Evolutionary conservation across 768 basidiomycete species (phyloP).

Genomic region (Russula virescens): DNA sequence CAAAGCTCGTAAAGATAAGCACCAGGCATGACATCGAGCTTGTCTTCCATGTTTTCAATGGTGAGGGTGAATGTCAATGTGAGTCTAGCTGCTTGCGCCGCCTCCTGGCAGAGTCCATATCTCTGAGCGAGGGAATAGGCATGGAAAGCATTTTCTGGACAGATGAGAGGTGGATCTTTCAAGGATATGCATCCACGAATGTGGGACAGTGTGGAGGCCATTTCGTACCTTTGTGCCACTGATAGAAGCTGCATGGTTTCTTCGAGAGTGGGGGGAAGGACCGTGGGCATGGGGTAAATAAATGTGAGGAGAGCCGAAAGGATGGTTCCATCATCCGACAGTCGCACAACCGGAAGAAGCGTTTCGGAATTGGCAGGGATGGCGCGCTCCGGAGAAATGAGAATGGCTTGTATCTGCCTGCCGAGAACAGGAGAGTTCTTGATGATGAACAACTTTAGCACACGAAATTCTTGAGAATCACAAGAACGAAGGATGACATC

Average conservation of each 20-base stretch:
- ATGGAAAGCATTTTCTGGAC: not conserved
- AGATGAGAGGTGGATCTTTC: not conserved
- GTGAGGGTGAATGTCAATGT: not conserved
- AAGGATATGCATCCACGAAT: not conserved
- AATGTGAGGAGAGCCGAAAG: constrained; percentile 7
- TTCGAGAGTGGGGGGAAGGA: not conserved
- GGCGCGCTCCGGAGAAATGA: not conserved
- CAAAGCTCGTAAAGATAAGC: constrained; percentile 7
- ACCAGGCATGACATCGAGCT: not conserved
- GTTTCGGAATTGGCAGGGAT: not conserved
- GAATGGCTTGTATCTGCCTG: constrained; percentile 21
- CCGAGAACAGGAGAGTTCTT: constrained; percentile 39
- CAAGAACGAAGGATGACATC: constrained; percentile 40
- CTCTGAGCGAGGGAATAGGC: constrained; percentile 1
- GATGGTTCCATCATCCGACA: not conserved
- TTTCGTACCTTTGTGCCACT: constrained; percentile 9
- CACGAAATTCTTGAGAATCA: constrained; percentile 39
- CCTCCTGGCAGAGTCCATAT: constrained; percentile 1
- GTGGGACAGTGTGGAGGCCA: not conserved
- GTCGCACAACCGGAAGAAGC: not conserved
- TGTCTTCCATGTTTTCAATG: not conserved
- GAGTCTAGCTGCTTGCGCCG: not conserved
- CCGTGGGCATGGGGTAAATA: not conserved
- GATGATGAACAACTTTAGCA: constrained; percentile 39
- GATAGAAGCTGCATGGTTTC: constrained; percentile 7